Conservation (phyloP, 441 rosid species). For the Sinapis alba region DNA sequence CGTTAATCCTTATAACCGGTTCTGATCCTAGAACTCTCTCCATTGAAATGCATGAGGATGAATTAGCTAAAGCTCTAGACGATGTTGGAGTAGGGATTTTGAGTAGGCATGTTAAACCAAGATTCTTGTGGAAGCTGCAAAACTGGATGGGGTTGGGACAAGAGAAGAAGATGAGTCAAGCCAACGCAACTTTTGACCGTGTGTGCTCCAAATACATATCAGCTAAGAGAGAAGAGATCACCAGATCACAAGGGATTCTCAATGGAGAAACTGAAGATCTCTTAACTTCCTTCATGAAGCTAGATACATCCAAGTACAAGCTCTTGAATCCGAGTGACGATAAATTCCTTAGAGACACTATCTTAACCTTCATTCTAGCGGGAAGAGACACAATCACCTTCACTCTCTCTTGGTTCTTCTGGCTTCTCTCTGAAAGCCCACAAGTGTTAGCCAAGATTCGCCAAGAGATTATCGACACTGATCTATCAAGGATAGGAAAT, state of each 20-base stretch:
- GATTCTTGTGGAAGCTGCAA: background rate
- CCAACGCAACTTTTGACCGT: background rate
- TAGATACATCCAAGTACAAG: background rate
- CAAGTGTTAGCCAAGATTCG: background rate
- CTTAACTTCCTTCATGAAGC: background rate
- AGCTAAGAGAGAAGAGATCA: background rate
- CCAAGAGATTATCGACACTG: background rate
- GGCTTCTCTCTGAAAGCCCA: background rate
- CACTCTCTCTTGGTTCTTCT: conserved; percentile 4
- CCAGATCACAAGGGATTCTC: background rate
- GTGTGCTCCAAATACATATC: background rate
- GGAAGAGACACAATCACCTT: background rate
- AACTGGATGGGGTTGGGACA: conserved; percentile 1
- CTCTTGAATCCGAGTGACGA: background rate
- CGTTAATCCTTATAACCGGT: background rate
- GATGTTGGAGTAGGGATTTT: background rate
- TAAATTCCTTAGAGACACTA: background rate
- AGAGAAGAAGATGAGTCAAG: background rate
- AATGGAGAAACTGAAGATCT: background rate
- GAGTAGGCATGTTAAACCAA: background rate
- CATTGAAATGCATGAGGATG: background rate
- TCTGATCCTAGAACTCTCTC: background rate
- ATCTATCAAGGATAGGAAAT: background rate
- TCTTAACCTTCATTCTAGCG: background rate
- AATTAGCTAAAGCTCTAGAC: background rate